phyloP scores from a whole-genome alignment of 176 grass and related monocot genomes.

The Hsuehochloa calcarea region DNA sequence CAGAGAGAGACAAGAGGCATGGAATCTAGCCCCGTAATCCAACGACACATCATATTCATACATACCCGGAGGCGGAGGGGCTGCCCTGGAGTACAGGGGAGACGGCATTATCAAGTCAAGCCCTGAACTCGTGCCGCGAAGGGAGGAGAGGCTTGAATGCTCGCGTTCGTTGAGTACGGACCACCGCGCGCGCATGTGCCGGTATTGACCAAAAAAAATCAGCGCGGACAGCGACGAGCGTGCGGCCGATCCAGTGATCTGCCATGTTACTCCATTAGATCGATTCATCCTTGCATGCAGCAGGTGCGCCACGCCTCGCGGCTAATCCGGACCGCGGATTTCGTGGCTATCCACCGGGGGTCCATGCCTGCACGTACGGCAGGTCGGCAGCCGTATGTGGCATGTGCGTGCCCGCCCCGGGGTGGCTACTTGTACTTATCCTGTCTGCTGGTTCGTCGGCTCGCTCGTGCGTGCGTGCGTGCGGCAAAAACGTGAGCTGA shows the following conservation, averaged over 20 bases:
- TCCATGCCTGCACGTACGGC: neutral
- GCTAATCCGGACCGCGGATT: neutral
- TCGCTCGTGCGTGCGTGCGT: neutral
- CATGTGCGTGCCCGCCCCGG: neutral
- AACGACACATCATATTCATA: neutral
- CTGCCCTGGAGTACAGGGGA: neutral
- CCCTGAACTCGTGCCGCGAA: constrained; percentile 18
- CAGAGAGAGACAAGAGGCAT: constrained; percentile 11
- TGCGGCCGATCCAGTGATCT: neutral
- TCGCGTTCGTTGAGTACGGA: neutral
- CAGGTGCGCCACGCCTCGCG: neutral
- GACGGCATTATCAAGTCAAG: neutral
- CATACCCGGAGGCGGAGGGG: neutral
- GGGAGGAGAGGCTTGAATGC: constrained; percentile 22
- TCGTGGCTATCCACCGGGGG: neutral
- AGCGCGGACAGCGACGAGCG: neutral
- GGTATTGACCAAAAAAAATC: neutral
- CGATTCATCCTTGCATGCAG: neutral
- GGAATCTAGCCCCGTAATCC: neutral
- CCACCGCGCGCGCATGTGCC: constrained; percentile 18
- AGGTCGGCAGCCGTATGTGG: constrained; percentile 16
- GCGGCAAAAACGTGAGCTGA: neutral
- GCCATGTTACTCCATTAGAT: neutral
- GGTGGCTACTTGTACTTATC: neutral
- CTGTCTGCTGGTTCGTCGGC: neutral